Evolutionary conservation across 345 rosid genomes (phyloP).

Genomic region (Salix udensis): DNA sequence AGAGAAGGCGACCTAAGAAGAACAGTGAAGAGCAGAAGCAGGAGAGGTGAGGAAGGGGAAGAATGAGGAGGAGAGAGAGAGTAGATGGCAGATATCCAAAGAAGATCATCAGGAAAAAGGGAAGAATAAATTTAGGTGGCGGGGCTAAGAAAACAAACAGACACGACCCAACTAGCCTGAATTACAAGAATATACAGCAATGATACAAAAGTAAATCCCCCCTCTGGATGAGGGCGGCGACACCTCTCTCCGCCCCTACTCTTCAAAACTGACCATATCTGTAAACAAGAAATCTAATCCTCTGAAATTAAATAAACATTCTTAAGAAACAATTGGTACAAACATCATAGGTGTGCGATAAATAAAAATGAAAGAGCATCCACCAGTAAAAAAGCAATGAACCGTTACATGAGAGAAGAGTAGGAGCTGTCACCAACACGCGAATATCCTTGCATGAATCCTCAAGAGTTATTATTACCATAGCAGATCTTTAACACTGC

Average conservation of each 20-base stretch:
- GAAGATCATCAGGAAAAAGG: neutral
- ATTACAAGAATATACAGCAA: conserved; percentile 25
- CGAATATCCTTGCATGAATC: conserved; percentile 25
- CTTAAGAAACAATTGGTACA: conserved; percentile 13
- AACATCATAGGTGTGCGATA: neutral
- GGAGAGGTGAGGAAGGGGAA: conserved; percentile 1
- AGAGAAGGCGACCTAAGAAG: neutral
- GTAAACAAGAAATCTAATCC: conserved; percentile 15
- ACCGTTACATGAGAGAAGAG: conserved; percentile 17
- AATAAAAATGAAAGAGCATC: conserved; percentile 12
- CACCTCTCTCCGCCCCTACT: conserved; percentile 10
- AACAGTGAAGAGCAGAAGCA: neutral
- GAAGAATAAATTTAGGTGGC: neutral
- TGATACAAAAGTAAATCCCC: conserved; percentile 15
- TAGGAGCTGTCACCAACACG: conserved; percentile 19
- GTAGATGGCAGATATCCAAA: neutral
- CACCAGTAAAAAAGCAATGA: conserved; percentile 20
- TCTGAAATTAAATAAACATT: neutral
- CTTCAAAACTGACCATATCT: conserved; percentile 26
- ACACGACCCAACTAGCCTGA: conserved; percentile 10
- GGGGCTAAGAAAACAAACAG: conserved; percentile 10
- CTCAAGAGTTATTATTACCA: conserved; percentile 12
- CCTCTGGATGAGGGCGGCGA: neutral
- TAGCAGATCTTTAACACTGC: neutral
- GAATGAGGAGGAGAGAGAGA: neutral